Conservation (phyloP, 2,329 filamentous ascomycete species). For the Phialophora verrucosa region DNA sequence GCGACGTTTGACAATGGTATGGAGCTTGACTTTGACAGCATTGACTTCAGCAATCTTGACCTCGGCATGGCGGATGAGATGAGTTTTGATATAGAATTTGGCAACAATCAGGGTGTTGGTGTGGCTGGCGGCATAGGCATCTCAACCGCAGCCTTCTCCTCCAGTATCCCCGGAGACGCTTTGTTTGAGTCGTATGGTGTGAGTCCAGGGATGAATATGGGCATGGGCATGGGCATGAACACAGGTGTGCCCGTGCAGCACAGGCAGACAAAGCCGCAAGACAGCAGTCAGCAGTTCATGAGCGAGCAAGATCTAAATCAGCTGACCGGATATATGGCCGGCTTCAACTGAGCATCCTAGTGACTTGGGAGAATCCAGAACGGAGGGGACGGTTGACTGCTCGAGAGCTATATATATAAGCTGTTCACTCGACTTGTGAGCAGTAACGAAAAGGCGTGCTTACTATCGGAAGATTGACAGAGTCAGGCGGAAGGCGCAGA, state of each 20-base stretch:
- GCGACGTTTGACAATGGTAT: slow-evolving; percentile 33
- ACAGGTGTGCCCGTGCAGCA: slow-evolving; percentile 4
- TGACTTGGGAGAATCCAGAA: neutral
- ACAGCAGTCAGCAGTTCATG: slow-evolving; percentile 25
- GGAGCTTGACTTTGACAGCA: slow-evolving; percentile 40
- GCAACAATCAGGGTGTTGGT: slow-evolving; percentile 14
- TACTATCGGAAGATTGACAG: neutral
- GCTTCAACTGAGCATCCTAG: slow-evolving; percentile 24
- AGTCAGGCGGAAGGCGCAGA: slow-evolving; percentile 13
- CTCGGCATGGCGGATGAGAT: slow-evolving; percentile 36
- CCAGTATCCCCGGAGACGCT: slow-evolving; percentile 27
- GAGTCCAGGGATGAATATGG: slow-evolving; percentile 15
- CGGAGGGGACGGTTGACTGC: neutral
- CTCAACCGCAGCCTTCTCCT: slow-evolving; percentile 25
- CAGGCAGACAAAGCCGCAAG: slow-evolving; percentile 16
- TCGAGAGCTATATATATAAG: neutral
- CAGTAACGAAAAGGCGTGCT: neutral
- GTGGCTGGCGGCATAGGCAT: neutral
- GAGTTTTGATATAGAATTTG: slow-evolving; percentile 32
- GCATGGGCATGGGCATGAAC: slow-evolving; percentile 17
- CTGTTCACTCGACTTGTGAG: neutral
- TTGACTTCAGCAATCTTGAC: slow-evolving; percentile 39
- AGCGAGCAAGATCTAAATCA: slow-evolving; percentile 32
- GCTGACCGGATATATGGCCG: slow-evolving; percentile 32
- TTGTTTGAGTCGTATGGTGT: slow-evolving; percentile 28